Conservation (phyloP, 2,329 filamentous ascomycete genomes). For the Penicillium sp. region DNA sequence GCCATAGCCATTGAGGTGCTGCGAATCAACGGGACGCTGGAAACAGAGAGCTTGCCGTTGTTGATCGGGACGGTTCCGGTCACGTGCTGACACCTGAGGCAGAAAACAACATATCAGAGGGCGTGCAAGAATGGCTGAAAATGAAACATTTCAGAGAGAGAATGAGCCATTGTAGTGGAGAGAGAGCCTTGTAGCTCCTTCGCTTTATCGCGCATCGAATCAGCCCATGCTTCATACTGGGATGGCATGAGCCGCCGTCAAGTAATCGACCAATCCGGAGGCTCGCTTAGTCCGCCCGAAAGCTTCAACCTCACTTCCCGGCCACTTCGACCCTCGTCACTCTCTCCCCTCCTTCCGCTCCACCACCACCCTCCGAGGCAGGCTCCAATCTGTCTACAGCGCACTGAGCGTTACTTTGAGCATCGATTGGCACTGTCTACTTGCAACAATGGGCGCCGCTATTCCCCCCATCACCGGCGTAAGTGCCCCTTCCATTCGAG, state of each 20-base stretch:
- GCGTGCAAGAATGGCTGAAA: background rate
- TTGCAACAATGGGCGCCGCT: slow-evolving; percentile 40
- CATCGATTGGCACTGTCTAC: slow-evolving; percentile 18
- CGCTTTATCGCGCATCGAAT: no score
- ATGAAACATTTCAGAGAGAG: background rate
- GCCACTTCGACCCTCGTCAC: slow-evolving; percentile 21
- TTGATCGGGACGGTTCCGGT: slow-evolving; percentile 9
- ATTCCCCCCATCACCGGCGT: slow-evolving; percentile 50
- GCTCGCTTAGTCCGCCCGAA: slow-evolving; percentile 40
- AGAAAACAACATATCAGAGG: background rate
- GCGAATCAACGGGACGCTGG: background rate
- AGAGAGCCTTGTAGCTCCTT: background rate
- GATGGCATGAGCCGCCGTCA: background rate
- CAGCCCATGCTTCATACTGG: no score
- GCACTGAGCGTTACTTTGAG: slow-evolving; percentile 2
- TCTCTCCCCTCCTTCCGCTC: slow-evolving; percentile 21
- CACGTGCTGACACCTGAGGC: slow-evolving; percentile 22
- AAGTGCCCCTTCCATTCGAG: slow-evolving; percentile 30
- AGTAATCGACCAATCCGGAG: slow-evolving; percentile 32
- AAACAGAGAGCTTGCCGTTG: slow-evolving; percentile 10
- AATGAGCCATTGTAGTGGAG: background rate
- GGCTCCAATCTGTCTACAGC: slow-evolving; percentile 22
- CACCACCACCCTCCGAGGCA: slow-evolving; percentile 25
- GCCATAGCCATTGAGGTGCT: slow-evolving; percentile 29
- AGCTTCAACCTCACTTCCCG: slow-evolving; percentile 37